Percentiles rank a stretch among this genome's conserved stretches.
Conservation (phyloP, 345 rosid species). For the Sonneratia caseolaris region DNA sequence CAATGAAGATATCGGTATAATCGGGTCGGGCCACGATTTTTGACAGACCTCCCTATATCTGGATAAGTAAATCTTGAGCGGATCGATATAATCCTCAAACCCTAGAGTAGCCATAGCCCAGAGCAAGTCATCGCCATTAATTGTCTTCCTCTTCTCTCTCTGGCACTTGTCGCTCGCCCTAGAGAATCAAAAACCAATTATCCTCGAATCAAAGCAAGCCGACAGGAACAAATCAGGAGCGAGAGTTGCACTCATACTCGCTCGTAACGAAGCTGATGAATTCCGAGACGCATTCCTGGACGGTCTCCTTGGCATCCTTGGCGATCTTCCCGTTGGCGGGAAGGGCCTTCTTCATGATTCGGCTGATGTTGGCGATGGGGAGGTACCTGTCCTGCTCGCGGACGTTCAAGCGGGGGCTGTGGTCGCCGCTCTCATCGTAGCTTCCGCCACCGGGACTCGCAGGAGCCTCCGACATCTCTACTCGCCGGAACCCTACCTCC, state of each 20-base stretch:
- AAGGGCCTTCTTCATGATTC: constrained; percentile 87
- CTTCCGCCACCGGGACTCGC: constrained; percentile 69
- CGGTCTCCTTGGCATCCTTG: constrained; percentile 93
- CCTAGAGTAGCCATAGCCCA: constrained; percentile 98
- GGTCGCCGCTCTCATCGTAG: constrained; percentile 72
- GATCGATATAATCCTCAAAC: constrained; percentile 93
- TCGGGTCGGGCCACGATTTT: background rate
- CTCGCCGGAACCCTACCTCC: constrained; percentile 24
- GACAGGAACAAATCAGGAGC: background rate
- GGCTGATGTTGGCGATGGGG: constrained; percentile 89
- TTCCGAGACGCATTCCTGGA: constrained; percentile 95
- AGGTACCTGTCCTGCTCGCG: constrained; percentile 91
- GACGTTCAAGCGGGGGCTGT: constrained; percentile 66
- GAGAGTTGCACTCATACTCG: constrained; percentile 39
- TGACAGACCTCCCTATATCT: constrained; percentile 70
- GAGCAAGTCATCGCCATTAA: constrained; percentile 90
- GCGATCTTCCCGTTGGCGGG: constrained; percentile 94
- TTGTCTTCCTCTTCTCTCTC: constrained; percentile 94
- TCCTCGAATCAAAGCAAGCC: background rate
- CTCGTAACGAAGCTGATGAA: constrained; percentile 95
- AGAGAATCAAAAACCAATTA: constrained; percentile 11
- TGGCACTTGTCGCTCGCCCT: constrained; percentile 99
- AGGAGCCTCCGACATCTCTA: constrained; percentile 43
- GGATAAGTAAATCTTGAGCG: constrained; percentile 63
- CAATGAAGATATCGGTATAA: background rate